Base-by-base conservation (phyloP, 2,329 filamentous ascomycete species). In the Cladophialophora psammophila region DNA sequence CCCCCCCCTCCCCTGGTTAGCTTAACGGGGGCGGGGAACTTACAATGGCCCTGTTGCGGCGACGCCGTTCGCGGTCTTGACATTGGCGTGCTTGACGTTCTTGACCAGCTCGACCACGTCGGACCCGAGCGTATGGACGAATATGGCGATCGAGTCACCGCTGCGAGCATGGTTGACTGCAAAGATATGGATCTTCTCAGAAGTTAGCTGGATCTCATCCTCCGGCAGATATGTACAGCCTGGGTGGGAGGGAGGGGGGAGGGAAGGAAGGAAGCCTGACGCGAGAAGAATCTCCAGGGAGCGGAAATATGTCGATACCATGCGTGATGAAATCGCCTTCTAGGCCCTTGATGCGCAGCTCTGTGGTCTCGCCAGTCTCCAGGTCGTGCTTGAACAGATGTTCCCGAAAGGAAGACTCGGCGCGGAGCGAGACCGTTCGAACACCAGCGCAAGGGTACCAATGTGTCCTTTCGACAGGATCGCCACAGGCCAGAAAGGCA, bases 291-390 rank as follows among this genome's bases (percentile, higher is more conserved):
- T 66, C 60, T 12, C 54, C 68, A 6, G 65, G 63, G 10, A 68
- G 32, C 4, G 63, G 45, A n/a, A 66, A 64, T 8, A 70, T 59
- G 36, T 70, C 65, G 36, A 70, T 68, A 5, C 68, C 68, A 48
- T 70, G 68, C 1, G 68, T 70, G 53, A 70, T 65, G n/a, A 70
- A 70, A 45, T 70, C 68, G n/a, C 68, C 68, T n/a, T 68, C 63
- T 0, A 70, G 60, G 7, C 68, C 65, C 31, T 60, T 18, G 9
- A 70, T 38, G n/a, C 45, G 32, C 15, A 70, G 36, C 36, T 68
- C 50, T 0, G 60, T 70, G 9, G 68, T 66, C 52, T 64, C 35
- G 18, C 66, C 68, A 2, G 60, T 66, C 31, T 50, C 60, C 50
- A 68, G 6, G 52, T 70, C 68, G 42, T 70, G 35, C 64, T 70